Conservation (phyloP, 495 filamentous ascomycete genomes). For the Articulospora tetracladia region DNA sequence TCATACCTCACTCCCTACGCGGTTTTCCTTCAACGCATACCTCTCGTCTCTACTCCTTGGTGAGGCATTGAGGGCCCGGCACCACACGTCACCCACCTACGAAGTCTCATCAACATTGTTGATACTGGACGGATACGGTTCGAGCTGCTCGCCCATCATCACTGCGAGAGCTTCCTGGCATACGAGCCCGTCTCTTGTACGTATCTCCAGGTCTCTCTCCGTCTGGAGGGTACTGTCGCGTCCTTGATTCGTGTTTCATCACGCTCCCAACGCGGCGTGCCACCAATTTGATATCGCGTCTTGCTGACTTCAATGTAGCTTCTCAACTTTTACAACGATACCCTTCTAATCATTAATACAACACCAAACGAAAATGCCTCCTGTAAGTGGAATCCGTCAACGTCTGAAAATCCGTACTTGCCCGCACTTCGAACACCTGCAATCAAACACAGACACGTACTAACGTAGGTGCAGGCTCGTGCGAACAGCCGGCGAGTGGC, state of each 20-base stretch:
- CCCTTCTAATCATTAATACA: constrained; percentile 23
- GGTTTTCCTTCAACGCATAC: background rate
- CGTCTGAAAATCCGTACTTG: background rate
- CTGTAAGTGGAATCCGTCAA: constrained; percentile 35
- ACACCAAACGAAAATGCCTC: constrained; percentile 40
- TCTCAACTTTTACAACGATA: constrained; percentile 3
- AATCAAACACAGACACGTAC: constrained; percentile 11
- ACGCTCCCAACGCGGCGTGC: constrained; percentile 10
- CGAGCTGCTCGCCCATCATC: constrained; percentile 2
- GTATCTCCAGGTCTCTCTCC: constrained; percentile 3
- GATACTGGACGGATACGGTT: constrained; percentile 9
- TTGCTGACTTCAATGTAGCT: constrained; percentile 18
- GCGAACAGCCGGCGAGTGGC: constrained; percentile 33
- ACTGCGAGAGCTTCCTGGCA: background rate
- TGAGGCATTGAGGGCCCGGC: constrained; percentile 17
- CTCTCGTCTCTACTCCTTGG: constrained; percentile 2
- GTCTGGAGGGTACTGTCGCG: constrained; percentile 12
- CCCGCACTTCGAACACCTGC: background rate
- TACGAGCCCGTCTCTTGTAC: constrained; percentile 15
- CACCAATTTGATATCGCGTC: constrained; percentile 20
- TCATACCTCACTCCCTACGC: constrained; percentile 7
- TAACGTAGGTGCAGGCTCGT: constrained; percentile 26
- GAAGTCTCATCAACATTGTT: constrained; percentile 17
- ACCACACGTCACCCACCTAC: constrained; percentile 1
- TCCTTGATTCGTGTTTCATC: constrained; percentile 1